Evolutionary conservation across 192 early-diverging fungal genomes (phyloP), one percentile per base, ranked within the genome.

Genomic region (Diversispora eburnea): DNA sequence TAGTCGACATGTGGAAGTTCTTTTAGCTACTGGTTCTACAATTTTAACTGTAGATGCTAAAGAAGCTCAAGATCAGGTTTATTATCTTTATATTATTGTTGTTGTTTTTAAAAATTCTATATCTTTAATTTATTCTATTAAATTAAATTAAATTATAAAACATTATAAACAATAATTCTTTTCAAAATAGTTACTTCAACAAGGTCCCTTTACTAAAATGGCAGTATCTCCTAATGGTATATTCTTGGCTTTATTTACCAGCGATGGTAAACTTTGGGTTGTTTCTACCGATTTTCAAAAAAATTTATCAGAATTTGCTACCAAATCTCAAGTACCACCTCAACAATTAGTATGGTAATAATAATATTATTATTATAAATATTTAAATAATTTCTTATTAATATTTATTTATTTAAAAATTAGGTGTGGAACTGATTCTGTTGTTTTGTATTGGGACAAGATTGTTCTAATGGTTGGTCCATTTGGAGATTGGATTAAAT

Each of bases 351-450:
- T 87, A 8, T 95, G 94, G 93, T 93, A 80, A 64, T 72, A 20
- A 25, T n/a, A 13, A 25, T 52, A 51, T n/a, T 41, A 41, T 41
- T 4, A 25, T 22, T 49, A 25, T 33, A 47, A 15, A 1, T 33
- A 43, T 54, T 25, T 22, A 67, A 39, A 39, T 5, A 13, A 39
- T 25, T 10, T 22, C 43, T 47, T 59, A 46, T 10, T 33, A 33
- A 33, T 33, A 33, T 33, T 33, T 33, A 33, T 1, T 33, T 33
- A 33, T 33, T 33, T 33, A 33, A 33, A 33, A 13, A 12, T 19
- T 59, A 91, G 95, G 95, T 99, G 97, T 78, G 95, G 96, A n/a
- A 92, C 85, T 25, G 97, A 99, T 74, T 91, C 96, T 0, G 97
- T 94, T 9, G 86, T 96, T 3, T 76, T 92, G 12, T 93, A 93